Conservation (phyloP, 1,284 basidiomycete species). For the Sphagnurus paluster region DNA sequence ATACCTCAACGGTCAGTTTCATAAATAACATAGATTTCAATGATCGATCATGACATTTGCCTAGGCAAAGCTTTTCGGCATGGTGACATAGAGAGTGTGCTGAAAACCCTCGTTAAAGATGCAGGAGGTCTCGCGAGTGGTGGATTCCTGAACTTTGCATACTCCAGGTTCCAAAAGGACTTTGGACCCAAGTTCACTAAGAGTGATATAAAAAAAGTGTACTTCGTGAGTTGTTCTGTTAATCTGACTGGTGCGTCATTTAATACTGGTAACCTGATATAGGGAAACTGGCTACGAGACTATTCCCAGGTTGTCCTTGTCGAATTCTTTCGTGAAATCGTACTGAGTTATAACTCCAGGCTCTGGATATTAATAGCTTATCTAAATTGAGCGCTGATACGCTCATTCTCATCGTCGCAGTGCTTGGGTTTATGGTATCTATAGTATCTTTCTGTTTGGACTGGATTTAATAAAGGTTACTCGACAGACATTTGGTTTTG, state of each 20-base stretch:
- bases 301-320: conserved; percentile 51
- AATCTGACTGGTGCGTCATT: background rate
- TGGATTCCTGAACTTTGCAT: conserved; percentile 49
- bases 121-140: conserved; percentile 46
- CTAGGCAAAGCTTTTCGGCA: conserved; percentile 73
- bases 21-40: background rate
- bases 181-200: conserved; percentile 57
- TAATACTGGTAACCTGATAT: background rate
- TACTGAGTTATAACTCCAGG: conserved; percentile 36
- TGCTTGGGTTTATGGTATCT: conserved; percentile 67
- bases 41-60: conserved; percentile 5
- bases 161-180: conserved; percentile 44
- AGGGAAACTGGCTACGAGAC: conserved; percentile 69
- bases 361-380: conserved; percentile 78
- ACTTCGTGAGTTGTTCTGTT: conserved; percentile 48
- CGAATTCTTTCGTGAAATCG: conserved; percentile 1
- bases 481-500: conserved; percentile 64
- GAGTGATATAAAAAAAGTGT: conserved; percentile 62
- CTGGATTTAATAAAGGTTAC: background rate
- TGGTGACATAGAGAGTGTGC: conserved; percentile 70
- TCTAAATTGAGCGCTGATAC: conserved; percentile 64
- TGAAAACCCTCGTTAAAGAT: conserved; percentile 57
- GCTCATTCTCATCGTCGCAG: conserved; percentile 71
- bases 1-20: conserved; percentile 51
- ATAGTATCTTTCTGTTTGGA: background rate